Base-by-base conservation (phyloP, 2,329 filamentous ascomycete species). In the Bertia moriformis region DNA sequence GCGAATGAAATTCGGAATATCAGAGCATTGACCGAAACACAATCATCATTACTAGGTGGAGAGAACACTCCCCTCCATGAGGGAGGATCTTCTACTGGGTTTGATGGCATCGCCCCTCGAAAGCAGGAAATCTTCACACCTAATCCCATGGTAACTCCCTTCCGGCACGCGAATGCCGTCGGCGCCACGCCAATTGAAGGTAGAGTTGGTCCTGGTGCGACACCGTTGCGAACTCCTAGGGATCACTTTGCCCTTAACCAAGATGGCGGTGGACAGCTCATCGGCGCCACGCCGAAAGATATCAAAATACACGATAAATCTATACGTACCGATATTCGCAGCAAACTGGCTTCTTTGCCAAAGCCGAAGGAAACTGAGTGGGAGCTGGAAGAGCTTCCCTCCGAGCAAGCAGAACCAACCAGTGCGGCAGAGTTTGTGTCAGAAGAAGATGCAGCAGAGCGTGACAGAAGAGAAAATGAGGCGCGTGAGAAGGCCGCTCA, bases 1-100 rank as follows among this genome's bases (percentile, higher is more conserved):
- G 87, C 89, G 46, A 98, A 96, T 55, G 91, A 98, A 59, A 91
- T 96, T 45, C 78, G 80, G 42, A 96, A 98, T 55, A 94, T 95
- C 37, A 76, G 83, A 46, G 85, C 91, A 4, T 65, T 95, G 38
- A 96, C 87, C 1, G 83, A 94, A 53, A 96, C 89, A 0, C 84
- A 96, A 51, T 96, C 91, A 17, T 93, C 86, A 5, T 65, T 98
- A 5, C 67, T 98, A 1, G 91, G 91, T 44, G 91, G 89, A 13
- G 91, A 98, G 46, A 96, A 96, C 50, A 89, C 87, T 0, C 84
- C 86, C 33, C 67, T 98, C 10, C 75, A 87, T 42, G 85, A 94
- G 52, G 86, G 86, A 4, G 63, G 70, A 35, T 78, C 73, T 3
- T 93, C 88, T 10, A 93, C 88, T 4, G 88, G 88, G 0, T 93